Conservation (phyloP, 2,329 filamentous ascomycete species). For the Hypoxylon rubiginosum region DNA sequence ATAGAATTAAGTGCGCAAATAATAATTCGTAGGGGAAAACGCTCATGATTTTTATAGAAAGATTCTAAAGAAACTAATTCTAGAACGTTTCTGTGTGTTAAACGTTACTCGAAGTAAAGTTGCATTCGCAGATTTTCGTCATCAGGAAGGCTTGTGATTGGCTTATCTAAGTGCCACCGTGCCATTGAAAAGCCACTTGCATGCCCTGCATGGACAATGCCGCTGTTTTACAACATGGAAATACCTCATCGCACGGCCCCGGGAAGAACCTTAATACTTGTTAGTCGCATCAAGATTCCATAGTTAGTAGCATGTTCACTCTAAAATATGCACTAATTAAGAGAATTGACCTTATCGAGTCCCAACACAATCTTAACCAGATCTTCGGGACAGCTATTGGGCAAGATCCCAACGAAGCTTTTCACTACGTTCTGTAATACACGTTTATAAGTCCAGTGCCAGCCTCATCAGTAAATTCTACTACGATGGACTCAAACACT, state of each 20-base stretch:
- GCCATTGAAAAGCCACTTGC: slow-evolving; percentile 11
- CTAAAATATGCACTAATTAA: slow-evolving; percentile 6
- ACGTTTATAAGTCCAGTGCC: too few relatives aligned
- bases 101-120: slow-evolving; percentile 23
- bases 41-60: neutral
- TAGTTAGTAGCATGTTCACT: neutral
- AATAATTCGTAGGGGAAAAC: neutral
- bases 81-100: slow-evolving; percentile 25
- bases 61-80: slow-evolving; percentile 8
- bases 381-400: too few relatives aligned
- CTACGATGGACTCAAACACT: too few relatives aligned
- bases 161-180: slow-evolving; percentile 34
- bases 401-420: too few relatives aligned
- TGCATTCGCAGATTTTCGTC: slow-evolving; percentile 39
- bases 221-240: neutral
- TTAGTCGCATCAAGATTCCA: neutral
- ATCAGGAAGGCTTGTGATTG: slow-evolving; percentile 31
- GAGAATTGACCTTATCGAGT: neutral
- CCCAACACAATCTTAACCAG: too few relatives aligned
- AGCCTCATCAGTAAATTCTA: too few relatives aligned
- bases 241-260: neutral
- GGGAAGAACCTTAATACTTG: neutral
- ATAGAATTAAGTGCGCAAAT: neutral
- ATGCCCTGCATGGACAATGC: neutral
- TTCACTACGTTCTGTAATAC: too few relatives aligned